Evolutionary conservation across 2,329 filamentous ascomycete genomes (phyloP), one percentile per base, ranked within the genome.

Genomic region (Dactylonectria estremocensis): DNA sequence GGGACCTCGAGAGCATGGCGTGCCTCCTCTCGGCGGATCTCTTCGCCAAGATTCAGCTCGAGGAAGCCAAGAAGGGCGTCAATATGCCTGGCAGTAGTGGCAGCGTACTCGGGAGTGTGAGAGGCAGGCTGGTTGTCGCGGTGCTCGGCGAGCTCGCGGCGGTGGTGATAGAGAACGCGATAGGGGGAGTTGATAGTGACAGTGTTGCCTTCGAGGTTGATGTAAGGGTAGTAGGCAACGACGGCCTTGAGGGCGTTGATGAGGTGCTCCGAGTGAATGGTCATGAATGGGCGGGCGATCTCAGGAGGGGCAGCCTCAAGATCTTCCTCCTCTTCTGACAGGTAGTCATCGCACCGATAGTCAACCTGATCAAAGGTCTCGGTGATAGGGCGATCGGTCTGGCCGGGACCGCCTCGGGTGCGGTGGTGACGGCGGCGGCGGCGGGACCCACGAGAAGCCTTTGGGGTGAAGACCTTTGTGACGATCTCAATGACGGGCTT

Each of bases 161-260:
- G 79, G 69, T 87, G 83, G 66, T 88, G 86, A 50, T 84, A 79
- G 14, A 89, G 78, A n/a, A 85, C 77, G 6, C 77, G 76, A 71
- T 87, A 88, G 2, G 87, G 87, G 4, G 82, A 81, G 18, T 78
- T 77, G 68, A 88, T 79, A 28, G 71, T 74, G 61, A 84, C 76
- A n/a, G 63, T 74, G 7, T 81, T 78, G 46, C 74, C 80, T 1
- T 78, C 73, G 55, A 85, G 79, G 48, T 77, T 78, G 64, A 81
- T 78, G 45, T 79, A 78, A 3, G 85, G 85, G 68, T 87, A 87
- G 69, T 86, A 87, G 24, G 77, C 78, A 7, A 88, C 80, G 5
- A 87, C 81, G 13, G 85, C 84, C 31, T 77, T 79, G 5, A 88
- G 78, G 1, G 85, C 85, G 53, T 85, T 82, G 69, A 84, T 80